phyloP scores from a whole-genome alignment of 1,284 basidiomycete species.

The Apiotrichum porosum region DNA sequence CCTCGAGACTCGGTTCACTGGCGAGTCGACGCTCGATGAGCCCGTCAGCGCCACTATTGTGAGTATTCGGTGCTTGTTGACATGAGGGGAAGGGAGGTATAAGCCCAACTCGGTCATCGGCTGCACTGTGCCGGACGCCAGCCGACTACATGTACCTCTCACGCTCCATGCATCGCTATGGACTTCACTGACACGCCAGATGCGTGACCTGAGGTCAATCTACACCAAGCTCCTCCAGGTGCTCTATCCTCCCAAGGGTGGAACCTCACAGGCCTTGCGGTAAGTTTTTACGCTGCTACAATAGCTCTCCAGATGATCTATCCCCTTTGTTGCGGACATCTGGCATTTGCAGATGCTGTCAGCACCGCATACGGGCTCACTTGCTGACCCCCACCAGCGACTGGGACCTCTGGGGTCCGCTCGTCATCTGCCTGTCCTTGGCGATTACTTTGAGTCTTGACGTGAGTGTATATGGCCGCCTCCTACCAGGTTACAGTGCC shows the following conservation, averaged over 20 bases:
- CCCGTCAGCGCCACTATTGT: constrained; percentile 84
- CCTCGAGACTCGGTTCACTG: constrained; percentile 78
- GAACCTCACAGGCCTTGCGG: constrained; percentile 73
- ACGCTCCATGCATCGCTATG: too few relatives aligned
- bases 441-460: constrained; percentile 85
- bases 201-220: constrained; percentile 79
- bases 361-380: too few relatives aligned
- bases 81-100: not conserved
- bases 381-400: too few relatives aligned
- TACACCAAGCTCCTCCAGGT: constrained; percentile 89
- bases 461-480: constrained; percentile 52
- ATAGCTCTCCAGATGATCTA: too few relatives aligned
- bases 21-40: constrained; percentile 82
- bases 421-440: constrained; percentile 75
- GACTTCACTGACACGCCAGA: too few relatives aligned
- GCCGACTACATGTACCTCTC: too few relatives aligned
- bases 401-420: constrained; percentile 94
- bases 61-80: constrained; percentile 46
- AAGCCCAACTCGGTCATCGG: too few relatives aligned
- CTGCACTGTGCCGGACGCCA: too few relatives aligned
- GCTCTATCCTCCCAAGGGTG: constrained; percentile 70
- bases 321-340: too few relatives aligned
- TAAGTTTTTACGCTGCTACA: too few relatives aligned
- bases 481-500: too few relatives aligned
- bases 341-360: too few relatives aligned